Evolutionary conservation across 2,329 filamentous ascomycete species (phyloP).

Genomic region (Calonectria montana): DNA sequence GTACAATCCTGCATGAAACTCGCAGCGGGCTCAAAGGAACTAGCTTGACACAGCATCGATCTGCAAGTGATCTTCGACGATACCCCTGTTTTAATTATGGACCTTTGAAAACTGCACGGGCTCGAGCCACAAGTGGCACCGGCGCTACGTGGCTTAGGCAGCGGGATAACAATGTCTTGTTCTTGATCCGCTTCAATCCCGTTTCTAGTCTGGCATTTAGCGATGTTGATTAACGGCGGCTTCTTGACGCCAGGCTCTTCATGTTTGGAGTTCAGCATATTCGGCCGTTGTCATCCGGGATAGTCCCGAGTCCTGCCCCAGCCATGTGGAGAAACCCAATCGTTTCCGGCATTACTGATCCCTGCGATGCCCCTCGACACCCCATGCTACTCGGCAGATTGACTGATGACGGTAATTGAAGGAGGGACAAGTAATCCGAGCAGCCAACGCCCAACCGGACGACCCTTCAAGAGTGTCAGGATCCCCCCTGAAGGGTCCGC

Average conservation of each 20-base stretch:
- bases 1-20: neutral
- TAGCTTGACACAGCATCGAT: constrained; percentile 1
- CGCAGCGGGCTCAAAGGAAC: neutral
- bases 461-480: neutral
- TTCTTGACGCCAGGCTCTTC: neutral
- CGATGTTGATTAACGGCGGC: neutral
- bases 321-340: neutral
- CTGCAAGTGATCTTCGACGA: neutral
- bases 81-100: constrained; percentile 1
- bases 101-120: neutral
- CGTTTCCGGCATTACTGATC: neutral
- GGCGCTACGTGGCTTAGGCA: neutral
- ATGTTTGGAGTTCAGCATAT: neutral
- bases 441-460: neutral
- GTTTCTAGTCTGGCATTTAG: neutral
- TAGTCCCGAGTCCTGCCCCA: neutral
- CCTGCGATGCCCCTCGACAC: neutral
- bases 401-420: neutral
- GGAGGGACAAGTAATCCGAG: neutral
- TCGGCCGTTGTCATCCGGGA: neutral
- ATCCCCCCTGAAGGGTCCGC: neutral
- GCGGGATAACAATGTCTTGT: neutral
- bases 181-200: neutral
- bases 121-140: neutral
- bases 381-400: neutral